These are phyloP conservation scores for Handroanthus guayacan DNA, from an alignment of 257 asterid species.

Conservation along the genomic window DNA sequence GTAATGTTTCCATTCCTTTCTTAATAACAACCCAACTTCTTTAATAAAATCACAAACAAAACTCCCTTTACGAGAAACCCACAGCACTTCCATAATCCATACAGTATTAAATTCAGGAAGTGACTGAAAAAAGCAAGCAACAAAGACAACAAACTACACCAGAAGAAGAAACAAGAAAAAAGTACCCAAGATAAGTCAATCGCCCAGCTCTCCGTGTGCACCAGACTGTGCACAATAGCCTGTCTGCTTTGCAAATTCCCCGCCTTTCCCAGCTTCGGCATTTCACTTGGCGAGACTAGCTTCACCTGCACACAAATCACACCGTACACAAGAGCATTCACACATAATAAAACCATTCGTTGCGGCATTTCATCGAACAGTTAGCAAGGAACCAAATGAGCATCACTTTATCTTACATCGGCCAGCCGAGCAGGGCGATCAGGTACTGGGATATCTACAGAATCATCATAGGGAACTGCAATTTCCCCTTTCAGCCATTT, in stretches of 20 bases:
- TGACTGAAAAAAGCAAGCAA: neutral
- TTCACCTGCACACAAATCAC: slow-evolving; percentile 66
- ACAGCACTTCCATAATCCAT: neutral
- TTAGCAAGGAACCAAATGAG: slow-evolving; percentile 15
- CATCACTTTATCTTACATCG: slow-evolving; percentile 44
- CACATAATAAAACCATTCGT: neutral
- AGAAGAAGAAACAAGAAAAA: slow-evolving; percentile 7
- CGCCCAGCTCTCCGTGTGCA: slow-evolving; percentile 98
- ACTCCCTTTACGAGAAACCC: neutral
- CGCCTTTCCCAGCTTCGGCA: slow-evolving; percentile 97
- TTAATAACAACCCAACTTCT: neutral
- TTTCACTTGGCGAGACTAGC: slow-evolving; percentile 89
- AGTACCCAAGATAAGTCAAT: slow-evolving; percentile 95
- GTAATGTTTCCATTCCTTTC: neutral
- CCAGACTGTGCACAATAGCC: slow-evolving; percentile 95
- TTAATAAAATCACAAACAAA: neutral
- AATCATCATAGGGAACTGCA: slow-evolving; percentile 50
- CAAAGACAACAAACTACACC: neutral
- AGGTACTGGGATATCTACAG: slow-evolving; percentile 55
- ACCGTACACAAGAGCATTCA: neutral
- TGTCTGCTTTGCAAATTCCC: slow-evolving; percentile 98
- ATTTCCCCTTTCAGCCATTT: slow-evolving; percentile 76
- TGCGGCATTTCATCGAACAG: slow-evolving; percentile 61
- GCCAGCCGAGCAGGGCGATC: slow-evolving; percentile 84
- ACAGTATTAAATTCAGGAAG: neutral